These are phyloP conservation scores for Lactarius akahatsu DNA, from an alignment of 768 basidiomycete species.

Conservation along the genomic window DNA sequence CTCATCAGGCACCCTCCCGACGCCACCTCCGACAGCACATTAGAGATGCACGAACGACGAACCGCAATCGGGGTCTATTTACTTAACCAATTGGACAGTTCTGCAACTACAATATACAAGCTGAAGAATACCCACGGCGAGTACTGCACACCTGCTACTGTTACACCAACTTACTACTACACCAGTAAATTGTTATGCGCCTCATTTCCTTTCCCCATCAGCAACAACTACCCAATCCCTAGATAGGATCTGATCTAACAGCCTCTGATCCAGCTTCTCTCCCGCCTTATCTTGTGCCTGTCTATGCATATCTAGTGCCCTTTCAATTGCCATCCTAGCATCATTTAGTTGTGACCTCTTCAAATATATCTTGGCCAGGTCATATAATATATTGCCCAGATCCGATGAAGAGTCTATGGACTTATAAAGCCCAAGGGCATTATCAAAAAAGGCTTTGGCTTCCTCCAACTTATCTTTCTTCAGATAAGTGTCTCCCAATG, in stretches of 20 bases:
- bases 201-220: neutral
- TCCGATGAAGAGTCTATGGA: neutral
- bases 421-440: neutral
- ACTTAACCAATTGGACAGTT: too few species aligned
- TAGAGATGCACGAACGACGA: too few species aligned
- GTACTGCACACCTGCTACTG: neutral
- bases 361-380: neutral
- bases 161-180: neutral
- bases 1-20: too few species aligned
- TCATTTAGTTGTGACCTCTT: neutral
- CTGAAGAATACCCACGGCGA: neutral
- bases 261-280: neutral
- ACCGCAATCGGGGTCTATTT: too few species aligned
- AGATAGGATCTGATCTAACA: neutral
- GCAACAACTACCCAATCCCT: neutral
- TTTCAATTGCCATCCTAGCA: neutral
- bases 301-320: neutral
- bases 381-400: neutral
- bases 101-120: too few species aligned
- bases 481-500: neutral
- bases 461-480: neutral
- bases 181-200: neutral
- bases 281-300: conserved; percentile 2
- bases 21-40: too few species aligned
- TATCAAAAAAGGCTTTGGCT: neutral